phyloP scores from a whole-genome alignment of 495 filamentous ascomycete species.

The Thermothielavioides terrestris region DNA sequence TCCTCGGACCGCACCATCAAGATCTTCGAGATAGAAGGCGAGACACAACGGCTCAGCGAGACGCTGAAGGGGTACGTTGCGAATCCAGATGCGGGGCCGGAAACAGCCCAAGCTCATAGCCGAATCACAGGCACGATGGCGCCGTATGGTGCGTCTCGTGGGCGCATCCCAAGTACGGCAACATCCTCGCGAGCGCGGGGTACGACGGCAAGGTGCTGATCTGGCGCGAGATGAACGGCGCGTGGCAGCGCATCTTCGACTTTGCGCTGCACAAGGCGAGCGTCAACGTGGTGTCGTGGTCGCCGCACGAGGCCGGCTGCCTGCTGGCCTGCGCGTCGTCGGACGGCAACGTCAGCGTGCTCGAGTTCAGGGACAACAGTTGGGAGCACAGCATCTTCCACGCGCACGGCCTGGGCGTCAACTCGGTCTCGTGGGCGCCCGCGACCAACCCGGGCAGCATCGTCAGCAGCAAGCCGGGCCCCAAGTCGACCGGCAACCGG shows the following conservation, averaged over 20 bases:
- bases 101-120: neutral
- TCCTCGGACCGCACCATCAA: constrained; percentile 98
- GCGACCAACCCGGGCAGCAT: constrained; percentile 69
- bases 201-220: constrained; percentile 98
- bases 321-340: constrained; percentile 88
- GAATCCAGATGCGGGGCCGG: neutral
- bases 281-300: constrained; percentile 94
- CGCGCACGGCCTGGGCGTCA: constrained; percentile 87
- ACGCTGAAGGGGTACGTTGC: constrained; percentile 82
- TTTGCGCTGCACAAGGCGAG: constrained; percentile 86
- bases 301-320: constrained; percentile 92
- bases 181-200: constrained; percentile 85
- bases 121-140: constrained; percentile 67
- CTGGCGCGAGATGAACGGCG: constrained; percentile 77
- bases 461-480: constrained; percentile 57
- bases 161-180: constrained; percentile 98
- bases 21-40: constrained; percentile 96
- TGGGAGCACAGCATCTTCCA: constrained; percentile 76
- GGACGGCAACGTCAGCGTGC: constrained; percentile 84
- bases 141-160: constrained; percentile 95
- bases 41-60: constrained; percentile 81
- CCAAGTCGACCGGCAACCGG: constrained; percentile 50
- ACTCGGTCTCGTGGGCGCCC: constrained; percentile 92
- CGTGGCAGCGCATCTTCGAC: constrained; percentile 79
- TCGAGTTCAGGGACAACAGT: constrained; percentile 95